Percentiles rank a stretch among this genome's conserved stretches.
Evolutionary conservation across 2,329 filamentous ascomycete species (phyloP).

Genomic region (Curvularia sp.): DNA sequence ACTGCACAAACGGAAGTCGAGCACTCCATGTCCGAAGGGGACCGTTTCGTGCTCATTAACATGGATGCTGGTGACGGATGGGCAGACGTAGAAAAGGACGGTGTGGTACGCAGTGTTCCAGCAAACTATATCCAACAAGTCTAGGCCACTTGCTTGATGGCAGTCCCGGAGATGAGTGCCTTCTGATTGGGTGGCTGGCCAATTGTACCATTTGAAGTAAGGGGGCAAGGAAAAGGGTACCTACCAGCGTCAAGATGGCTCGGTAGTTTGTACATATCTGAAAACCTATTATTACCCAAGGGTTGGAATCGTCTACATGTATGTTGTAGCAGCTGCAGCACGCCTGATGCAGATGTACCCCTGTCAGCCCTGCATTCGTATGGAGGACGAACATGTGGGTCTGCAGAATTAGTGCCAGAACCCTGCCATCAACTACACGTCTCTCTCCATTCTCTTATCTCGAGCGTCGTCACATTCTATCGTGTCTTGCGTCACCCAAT

Average conservation of each 20-base stretch:
- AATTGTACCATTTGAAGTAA: neutral
- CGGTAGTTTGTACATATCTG: slow-evolving; percentile 16
- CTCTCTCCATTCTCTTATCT: neutral
- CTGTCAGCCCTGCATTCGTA: slow-evolving; percentile 4
- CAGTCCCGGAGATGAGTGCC: slow-evolving; percentile 21
- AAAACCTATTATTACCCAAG: neutral
- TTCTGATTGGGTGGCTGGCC: slow-evolving; percentile 8
- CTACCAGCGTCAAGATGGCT: slow-evolving; percentile 1
- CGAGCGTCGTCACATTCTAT: neutral
- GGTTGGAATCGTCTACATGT: slow-evolving; percentile 2
- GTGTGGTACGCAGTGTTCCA: slow-evolving; percentile 85
- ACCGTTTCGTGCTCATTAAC: slow-evolving; percentile 87
- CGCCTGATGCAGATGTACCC: slow-evolving; percentile 1
- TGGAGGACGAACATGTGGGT: slow-evolving; percentile 18
- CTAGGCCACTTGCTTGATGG: slow-evolving; percentile 46
- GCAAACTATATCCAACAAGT: slow-evolving; percentile 89
- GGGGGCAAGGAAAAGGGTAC: neutral
- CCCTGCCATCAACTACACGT: neutral
- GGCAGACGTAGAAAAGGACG: slow-evolving; percentile 94
- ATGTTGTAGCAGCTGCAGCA: slow-evolving; percentile 11
- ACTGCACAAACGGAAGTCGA: slow-evolving; percentile 83
- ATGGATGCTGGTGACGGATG: slow-evolving; percentile 92
- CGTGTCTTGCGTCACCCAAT: neutral
- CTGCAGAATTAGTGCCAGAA: slow-evolving; percentile 4
- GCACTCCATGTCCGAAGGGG: slow-evolving; percentile 88